A percentile compares a stretch with the other conserved stretches of the same genome.
Conservation (phyloP, 225 moss, liverwort and hornwort genomes). For the Polytrichum commune region DNA sequence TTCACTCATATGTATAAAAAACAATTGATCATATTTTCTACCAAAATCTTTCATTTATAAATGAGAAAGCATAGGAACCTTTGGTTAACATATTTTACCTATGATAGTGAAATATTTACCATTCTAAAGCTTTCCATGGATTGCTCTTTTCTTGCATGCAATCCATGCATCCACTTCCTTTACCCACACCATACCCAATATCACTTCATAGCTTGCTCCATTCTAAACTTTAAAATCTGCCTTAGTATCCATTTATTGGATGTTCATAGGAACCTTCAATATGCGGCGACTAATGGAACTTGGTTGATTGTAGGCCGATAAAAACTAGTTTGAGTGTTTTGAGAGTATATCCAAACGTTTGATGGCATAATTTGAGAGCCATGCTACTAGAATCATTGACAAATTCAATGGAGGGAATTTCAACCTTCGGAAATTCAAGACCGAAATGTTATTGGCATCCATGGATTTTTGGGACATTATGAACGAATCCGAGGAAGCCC, state of each 20-base stretch:
- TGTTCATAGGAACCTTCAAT: neutral
- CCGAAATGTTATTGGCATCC: too few relatives aligned
- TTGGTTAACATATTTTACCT: neutral
- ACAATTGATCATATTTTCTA: neutral
- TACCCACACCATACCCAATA: neutral
- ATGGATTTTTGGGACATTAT: too few relatives aligned
- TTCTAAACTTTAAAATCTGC: neutral
- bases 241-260: neutral
- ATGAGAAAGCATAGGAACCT: neutral
- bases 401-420: too few relatives aligned
- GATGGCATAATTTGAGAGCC: too few relatives aligned
- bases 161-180: neutral
- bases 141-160: neutral
- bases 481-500: too few relatives aligned
- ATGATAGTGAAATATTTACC: neutral
- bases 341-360: too few relatives aligned
- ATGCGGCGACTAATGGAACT: too few relatives aligned
- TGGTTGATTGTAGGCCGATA: neutral
- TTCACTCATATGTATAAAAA: neutral
- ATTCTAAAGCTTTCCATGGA: neutral
- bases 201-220: neutral
- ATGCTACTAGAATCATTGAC: too few relatives aligned
- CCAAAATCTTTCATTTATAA: neutral
- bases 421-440: too few relatives aligned
- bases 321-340: too few relatives aligned